phyloP scores from a whole-genome alignment of 2,329 filamentous ascomycete genomes.

The Diaporthe sp. region DNA sequence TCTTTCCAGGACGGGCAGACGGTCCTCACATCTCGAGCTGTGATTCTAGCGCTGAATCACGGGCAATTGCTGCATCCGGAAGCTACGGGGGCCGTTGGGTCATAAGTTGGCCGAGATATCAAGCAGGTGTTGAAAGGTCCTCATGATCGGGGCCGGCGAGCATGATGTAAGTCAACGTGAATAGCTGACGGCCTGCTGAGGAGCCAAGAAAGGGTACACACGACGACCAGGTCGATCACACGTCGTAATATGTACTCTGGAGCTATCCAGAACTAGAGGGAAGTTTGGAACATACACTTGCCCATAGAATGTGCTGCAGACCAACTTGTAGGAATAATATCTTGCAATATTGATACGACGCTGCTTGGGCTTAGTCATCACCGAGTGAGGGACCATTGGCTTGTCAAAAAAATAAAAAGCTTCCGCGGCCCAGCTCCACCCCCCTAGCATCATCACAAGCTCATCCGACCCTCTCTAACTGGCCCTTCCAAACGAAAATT shows the following conservation, averaged over 20 bases:
- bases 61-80: too few species aligned
- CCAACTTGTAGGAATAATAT: too few species aligned
- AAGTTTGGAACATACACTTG: not conserved
- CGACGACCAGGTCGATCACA: too few species aligned
- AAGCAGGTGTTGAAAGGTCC: too few species aligned
- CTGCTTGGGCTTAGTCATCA: slow-evolving; percentile 5
- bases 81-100: too few species aligned
- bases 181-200: not conserved
- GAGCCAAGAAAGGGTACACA: not conserved
- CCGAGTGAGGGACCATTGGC: not conserved
- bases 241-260: too few species aligned
- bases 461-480: not conserved
- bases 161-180: not conserved
- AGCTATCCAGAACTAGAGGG: too few species aligned
- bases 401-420: slow-evolving; percentile 14
- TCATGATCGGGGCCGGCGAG: too few species aligned
- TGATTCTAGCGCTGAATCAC: too few species aligned
- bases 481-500: slow-evolving; percentile 26
- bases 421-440: not conserved
- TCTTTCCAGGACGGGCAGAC: too few species aligned
- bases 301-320: not conserved
- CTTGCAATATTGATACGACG: not conserved
- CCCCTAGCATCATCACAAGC: slow-evolving; percentile 26
- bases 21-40: too few species aligned
- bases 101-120: too few species aligned